phyloP scores from a whole-genome alignment of 257 asterid genomes.

The Gentiana dahurica region DNA sequence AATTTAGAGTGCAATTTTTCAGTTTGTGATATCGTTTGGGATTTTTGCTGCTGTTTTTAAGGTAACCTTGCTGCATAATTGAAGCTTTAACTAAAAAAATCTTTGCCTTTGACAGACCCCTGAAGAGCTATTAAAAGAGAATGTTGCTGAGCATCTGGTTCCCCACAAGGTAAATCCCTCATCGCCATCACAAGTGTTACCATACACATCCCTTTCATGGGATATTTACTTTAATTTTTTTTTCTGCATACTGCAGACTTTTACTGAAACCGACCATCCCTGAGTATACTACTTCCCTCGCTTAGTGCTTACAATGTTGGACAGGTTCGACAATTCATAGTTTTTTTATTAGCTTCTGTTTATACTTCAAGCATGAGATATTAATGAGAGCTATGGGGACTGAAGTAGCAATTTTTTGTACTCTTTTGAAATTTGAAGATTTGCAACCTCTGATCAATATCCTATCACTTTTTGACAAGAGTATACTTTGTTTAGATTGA shows the following conservation, averaged over 20 bases:
- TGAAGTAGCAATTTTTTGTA: too few relatives aligned
- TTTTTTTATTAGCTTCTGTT: neutral
- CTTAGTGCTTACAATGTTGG: constrained; percentile 86
- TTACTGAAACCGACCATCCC: constrained; percentile 92
- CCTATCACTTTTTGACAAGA: too few relatives aligned
- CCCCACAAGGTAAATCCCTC: constrained; percentile 67
- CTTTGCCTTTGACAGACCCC: constrained; percentile 54
- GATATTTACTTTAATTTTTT: constrained; percentile 11
- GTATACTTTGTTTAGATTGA: too few relatives aligned
- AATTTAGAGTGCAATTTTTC: too few relatives aligned
- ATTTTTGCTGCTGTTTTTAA: neutral
- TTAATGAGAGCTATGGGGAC: too few relatives aligned
- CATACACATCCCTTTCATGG: constrained; percentile 10
- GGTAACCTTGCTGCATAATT: neutral
- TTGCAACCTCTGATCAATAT: too few relatives aligned
- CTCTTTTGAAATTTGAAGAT: too few relatives aligned
- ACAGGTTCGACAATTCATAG: constrained; percentile 48
- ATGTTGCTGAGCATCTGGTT: constrained; percentile 66
- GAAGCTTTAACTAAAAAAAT: neutral
- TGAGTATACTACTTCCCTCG: constrained; percentile 88
- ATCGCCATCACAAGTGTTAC: neutral
- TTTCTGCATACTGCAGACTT: constrained; percentile 46
- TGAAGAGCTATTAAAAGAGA: constrained; percentile 73
- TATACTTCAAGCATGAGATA: neutral
- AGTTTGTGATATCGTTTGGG: neutral